Base-by-base conservation (phyloP, 2,329 filamentous ascomycete species). In the Colletotrichum zoysiae region DNA sequence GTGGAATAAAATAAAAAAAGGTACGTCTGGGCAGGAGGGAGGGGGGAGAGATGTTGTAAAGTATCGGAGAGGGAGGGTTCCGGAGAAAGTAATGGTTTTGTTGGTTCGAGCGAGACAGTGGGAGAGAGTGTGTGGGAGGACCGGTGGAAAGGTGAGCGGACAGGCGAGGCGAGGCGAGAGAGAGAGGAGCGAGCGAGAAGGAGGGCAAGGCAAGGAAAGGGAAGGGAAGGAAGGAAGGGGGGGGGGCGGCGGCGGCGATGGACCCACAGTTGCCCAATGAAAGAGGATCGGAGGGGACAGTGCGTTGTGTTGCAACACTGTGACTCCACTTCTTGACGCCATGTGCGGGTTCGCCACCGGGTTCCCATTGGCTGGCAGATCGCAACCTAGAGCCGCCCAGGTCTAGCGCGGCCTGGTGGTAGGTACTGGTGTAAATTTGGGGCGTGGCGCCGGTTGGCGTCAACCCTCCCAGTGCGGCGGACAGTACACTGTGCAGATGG, bases 1-100 rank as follows among this genome's bases (percentile, higher is more conserved):
- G 23, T 11, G 18, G 40, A 48, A 50, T 44, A 46, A n/a, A 40
- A 40, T 16, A n/a, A 44, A 44, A 56, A 61, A 66, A 61, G 51
- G 42, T 64, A 66, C 58, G 69, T 62, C n/a, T 69, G 69, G 51
- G 50, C 44, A 57, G 66, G 67, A 63, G 67, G 66, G 67, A 63
- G 67, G 71, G 73, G 61, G 56, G 60, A 58, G 57, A 70, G 65
- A 33, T 66, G 67, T 65, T 65, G 73, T 67, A 74, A 73, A 66
- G 59, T 71, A 65, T 60, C 65, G 69, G 65, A 30, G 33, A 53
- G 51, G 57, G 51, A 73, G 61, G 61, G 65, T 55, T 57, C 73
- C 60, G 73, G 73, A 74, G 48, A 60, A 66, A 61, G 71, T 61
- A 68, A 62, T 74, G 73, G 63, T 74, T 74, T 74, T 74, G 73